Percentiles rank a stretch among this genome's conserved stretches.
Evolutionary conservation across 169 alveolate species (phyloP).

Genomic region (Plasmodium gaboni): DNA sequence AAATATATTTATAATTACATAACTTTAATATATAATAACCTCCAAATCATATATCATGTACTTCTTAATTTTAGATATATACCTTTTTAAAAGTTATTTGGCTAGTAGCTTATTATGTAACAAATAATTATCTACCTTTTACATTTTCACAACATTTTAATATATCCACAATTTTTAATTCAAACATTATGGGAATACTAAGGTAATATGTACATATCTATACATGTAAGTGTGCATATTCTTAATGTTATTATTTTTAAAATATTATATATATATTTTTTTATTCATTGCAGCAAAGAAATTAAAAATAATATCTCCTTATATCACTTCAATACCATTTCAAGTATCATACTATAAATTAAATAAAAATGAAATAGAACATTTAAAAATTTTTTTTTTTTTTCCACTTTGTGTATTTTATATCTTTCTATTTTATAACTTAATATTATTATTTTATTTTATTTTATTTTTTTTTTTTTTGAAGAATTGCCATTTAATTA

Average conservation of each 20-base stretch:
- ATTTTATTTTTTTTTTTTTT: conserved; percentile 32
- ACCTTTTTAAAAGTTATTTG: conserved; percentile 49
- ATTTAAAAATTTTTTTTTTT: neutral
- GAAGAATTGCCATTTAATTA: conserved; percentile 56
- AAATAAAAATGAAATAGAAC: conserved; percentile 16
- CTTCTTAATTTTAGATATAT: conserved; percentile 13
- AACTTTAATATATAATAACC: no score
- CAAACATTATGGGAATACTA: conserved; percentile 18
- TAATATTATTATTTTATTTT: neutral
- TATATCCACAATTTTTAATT: conserved; percentile 23
- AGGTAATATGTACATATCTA: conserved; percentile 26
- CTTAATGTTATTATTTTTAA: neutral
- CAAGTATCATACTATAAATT: conserved; percentile 27
- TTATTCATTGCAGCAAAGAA: conserved; percentile 31
- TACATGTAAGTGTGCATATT: neutral
- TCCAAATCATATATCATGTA: neutral
- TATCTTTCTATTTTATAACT: neutral
- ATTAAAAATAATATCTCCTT: conserved; percentile 39
- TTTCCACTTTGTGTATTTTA: neutral
- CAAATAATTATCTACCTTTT: conserved; percentile 46
- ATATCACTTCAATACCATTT: conserved; percentile 35
- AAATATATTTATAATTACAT: no score
- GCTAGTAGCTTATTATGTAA: conserved; percentile 62
- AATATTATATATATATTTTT: conserved; percentile 5
- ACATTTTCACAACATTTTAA: conserved; percentile 54